Evolutionary conservation across 768 basidiomycete species (phyloP), one percentile per base, ranked within the genome.

Genomic region (Suillus weaverae): DNA sequence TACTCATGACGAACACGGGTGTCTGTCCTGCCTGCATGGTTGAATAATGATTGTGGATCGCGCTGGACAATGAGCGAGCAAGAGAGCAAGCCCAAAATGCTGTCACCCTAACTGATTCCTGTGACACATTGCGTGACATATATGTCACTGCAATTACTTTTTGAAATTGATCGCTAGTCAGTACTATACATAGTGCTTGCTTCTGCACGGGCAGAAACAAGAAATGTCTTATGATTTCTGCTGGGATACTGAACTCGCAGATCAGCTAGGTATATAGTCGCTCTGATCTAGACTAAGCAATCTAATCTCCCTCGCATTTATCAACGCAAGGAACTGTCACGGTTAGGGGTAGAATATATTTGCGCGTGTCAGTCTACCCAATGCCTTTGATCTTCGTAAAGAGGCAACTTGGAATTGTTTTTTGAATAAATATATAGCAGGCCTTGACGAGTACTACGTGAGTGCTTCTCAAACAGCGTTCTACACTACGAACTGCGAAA

Each of bases 1-100:
- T 66, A 92, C 89, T 92, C 88, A 91, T 91, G 11, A 93, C 90
- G 72, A 93, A 92, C 48, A 94, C 85, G 13, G 92, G 92, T 13
- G 91, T 89, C 72, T 91, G 90, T 63, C 85, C 84, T 11, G 56
- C 68, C 73, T 55, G 74, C 70, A 33, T 76, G 74, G 16, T 57
- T 39, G 56, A 14, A 18, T 26, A 18, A 16, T 57, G 16, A 5
- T 26, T 39, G 16, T 9, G 56, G 56, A 57, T 39, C 38, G 38
- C 22, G 26, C 26, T 57, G 5, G 56, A 39, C 36, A 38, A 20
- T 39, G 56, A 39, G 56, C 56, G 20, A 54, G 10, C 53, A 54
- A 54, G 32, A 53, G 18, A 53, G 18, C 32, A 5, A 33, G 32
- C 32, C 26, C 53, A 53, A 53, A 53, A 53, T 53, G 16, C 30